Evolutionary conservation across 768 basidiomycete species (phyloP).

Genomic region (Sistotremastrum niveocremeum): DNA sequence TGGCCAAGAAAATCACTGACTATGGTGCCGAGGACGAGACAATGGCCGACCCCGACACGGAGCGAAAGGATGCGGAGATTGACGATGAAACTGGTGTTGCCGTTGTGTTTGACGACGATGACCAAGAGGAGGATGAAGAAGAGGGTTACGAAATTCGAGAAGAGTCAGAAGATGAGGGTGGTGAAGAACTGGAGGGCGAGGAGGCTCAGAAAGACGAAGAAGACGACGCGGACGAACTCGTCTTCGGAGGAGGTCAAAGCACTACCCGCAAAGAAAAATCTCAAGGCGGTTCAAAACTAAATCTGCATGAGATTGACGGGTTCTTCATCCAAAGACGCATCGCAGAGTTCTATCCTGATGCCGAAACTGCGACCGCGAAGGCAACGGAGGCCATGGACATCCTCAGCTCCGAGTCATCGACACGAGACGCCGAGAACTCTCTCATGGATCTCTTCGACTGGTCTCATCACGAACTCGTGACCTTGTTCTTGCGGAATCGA

Average conservation of each 20-base stretch:
- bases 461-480: constrained; percentile 79
- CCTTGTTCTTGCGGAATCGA: constrained; percentile 85
- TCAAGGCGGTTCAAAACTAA: constrained; percentile 54
- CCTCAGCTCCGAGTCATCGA: constrained; percentile 73
- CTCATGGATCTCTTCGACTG: constrained; percentile 97
- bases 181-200: constrained; percentile 40
- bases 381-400: constrained; percentile 72
- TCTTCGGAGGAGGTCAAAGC: constrained; percentile 62
- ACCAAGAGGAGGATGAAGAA: constrained; percentile 73
- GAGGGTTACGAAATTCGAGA: constrained; percentile 81
- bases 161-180: constrained; percentile 66
- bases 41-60: constrained; percentile 66
- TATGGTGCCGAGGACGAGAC: constrained; percentile 80
- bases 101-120: constrained; percentile 95
- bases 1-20: constrained; percentile 94
- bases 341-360: constrained; percentile 82
- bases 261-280: constrained; percentile 29
- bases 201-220: constrained; percentile 25
- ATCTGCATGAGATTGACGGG: constrained; percentile 83
- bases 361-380: constrained; percentile 88
- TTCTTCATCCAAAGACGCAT: constrained; percentile 99
- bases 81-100: constrained; percentile 97
- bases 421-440: constrained; percentile 90
- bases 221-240: constrained; percentile 44
- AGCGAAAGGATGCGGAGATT: constrained; percentile 75